A percentile compares a stretch with the other conserved stretches of the same genome.
Conservation (phyloP, 345 rosid genomes). For the Adansonia digitata region DNA sequence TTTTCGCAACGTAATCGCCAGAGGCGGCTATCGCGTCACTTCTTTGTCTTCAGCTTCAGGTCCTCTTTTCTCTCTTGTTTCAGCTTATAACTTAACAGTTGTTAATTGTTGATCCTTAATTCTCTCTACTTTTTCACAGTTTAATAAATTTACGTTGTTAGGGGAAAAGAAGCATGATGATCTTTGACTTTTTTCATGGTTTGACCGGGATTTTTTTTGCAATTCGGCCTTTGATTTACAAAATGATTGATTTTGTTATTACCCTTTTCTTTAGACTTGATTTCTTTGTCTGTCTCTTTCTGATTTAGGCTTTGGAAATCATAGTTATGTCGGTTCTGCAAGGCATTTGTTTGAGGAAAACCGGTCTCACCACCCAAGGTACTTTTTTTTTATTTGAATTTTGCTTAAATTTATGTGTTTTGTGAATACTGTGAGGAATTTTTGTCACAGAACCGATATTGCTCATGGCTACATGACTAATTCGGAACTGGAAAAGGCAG, state of each 20-base stretch:
- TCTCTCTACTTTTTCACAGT: background rate
- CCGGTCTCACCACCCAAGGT: conserved; percentile 41
- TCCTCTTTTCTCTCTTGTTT: background rate
- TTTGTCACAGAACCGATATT: conserved; percentile 33
- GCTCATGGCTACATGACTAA: conserved; percentile 75
- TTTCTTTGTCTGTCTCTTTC: background rate
- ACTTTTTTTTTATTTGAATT: background rate
- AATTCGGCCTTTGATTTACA: background rate
- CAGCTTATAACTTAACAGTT: background rate
- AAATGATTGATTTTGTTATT: background rate
- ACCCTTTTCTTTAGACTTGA: no score
- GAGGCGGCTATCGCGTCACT: conserved; percentile 3
- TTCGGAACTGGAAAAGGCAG: conserved; percentile 68
- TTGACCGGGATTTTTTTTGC: background rate
- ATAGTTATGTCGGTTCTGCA: conserved; percentile 21
- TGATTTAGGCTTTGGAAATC: conserved; percentile 27
- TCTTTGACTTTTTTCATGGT: background rate
- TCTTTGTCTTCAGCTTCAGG: conserved; percentile 3
- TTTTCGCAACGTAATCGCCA: background rate
- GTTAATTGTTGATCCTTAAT: background rate
- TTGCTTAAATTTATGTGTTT: background rate
- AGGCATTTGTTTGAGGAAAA: conserved; percentile 42
- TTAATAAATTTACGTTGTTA: background rate
- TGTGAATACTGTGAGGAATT: background rate
- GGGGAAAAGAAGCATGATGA: background rate